A percentile compares a stretch with the other conserved stretches of the same genome.
These are phyloP conservation scores for Fusarium robinianum DNA, from an alignment of 2,329 filamentous ascomycete species.

Conservation along the genomic window DNA sequence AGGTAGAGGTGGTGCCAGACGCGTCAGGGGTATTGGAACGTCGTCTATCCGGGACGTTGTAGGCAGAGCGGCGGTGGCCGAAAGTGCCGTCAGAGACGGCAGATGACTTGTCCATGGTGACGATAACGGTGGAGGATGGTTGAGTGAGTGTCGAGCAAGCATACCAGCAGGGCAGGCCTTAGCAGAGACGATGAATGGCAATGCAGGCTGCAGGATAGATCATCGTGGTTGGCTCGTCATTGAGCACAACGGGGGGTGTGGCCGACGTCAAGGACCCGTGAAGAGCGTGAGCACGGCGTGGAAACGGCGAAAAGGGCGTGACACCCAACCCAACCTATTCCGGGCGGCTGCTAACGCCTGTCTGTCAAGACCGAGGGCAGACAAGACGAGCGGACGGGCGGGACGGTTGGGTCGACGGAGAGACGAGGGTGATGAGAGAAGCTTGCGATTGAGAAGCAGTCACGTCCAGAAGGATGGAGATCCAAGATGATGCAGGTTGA, in stretches of 20 bases:
- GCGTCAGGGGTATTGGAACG: constrained; percentile 33
- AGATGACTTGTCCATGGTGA: constrained; percentile 45
- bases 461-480: constrained; percentile 5
- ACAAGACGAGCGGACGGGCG: constrained; percentile 32
- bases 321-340: constrained; percentile 39
- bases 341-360: constrained; percentile 31
- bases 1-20: constrained; percentile 30
- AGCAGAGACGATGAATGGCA: constrained; percentile 37
- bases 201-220: constrained; percentile 36
- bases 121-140: constrained; percentile 32
- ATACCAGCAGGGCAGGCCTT: constrained; percentile 41
- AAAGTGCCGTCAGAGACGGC: constrained; percentile 35
- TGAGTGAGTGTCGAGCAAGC: constrained; percentile 39
- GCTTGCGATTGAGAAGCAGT: constrained; percentile 13
- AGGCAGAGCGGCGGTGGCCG: constrained; percentile 26
- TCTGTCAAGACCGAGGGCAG: constrained; percentile 29
- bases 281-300: constrained; percentile 12
- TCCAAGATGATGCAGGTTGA: too few species aligned
- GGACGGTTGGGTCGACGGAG: constrained; percentile 30
- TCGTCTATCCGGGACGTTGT: constrained; percentile 24
- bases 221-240: constrained; percentile 45
- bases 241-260: constrained; percentile 31
- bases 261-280: constrained; percentile 26
- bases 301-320: constrained; percentile 19
- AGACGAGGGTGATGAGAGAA: constrained; percentile 16